phyloP scores from a whole-genome alignment of 2,329 filamentous ascomycete species.

The Fusarium sp. region DNA sequence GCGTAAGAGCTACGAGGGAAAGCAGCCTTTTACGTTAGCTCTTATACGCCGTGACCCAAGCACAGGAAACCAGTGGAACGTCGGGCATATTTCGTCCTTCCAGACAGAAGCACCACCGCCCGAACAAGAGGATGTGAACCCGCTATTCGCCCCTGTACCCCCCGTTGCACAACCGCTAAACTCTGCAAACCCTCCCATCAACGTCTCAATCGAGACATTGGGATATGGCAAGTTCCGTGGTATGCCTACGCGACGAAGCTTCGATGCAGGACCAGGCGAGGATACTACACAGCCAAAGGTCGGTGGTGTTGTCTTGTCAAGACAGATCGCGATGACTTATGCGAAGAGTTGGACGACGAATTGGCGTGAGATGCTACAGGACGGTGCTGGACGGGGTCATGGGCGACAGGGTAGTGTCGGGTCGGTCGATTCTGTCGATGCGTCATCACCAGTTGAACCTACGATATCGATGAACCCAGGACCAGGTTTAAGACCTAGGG shows the following conservation, averaged over 20 bases:
- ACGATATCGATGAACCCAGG: constrained; percentile 54
- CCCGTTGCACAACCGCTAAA: constrained; percentile 30
- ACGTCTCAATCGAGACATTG: constrained; percentile 64
- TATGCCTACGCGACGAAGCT: constrained; percentile 55
- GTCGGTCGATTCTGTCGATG: constrained; percentile 50
- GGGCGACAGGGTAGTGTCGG: constrained; percentile 46
- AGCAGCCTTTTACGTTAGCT: constrained; percentile 65
- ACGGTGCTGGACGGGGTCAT: constrained; percentile 43
- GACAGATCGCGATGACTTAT: constrained; percentile 69
- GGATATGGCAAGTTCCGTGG: constrained; percentile 69
- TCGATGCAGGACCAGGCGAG: constrained; percentile 46
- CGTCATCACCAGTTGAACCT: constrained; percentile 45
- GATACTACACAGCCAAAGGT: constrained; percentile 25
- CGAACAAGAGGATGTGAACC: constrained; percentile 37
- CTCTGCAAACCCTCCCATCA: constrained; percentile 56
- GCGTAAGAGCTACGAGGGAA: constrained; percentile 47
- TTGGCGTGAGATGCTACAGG: constrained; percentile 54
- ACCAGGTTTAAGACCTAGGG: constrained; percentile 64
- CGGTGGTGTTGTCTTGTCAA: constrained; percentile 56
- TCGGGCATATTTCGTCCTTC: constrained; percentile 71
- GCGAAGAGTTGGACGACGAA: constrained; percentile 61
- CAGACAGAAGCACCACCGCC: constrained; percentile 55
- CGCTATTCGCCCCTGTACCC: constrained; percentile 39
- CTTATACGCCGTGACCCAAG: constrained; percentile 79
- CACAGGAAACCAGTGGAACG: constrained; percentile 78